Percentiles rank a stretch among this genome's conserved stretches.
These are phyloP conservation scores for Vicia villosa DNA, from an alignment of 306 rosid genomes.

Conservation along the genomic window DNA sequence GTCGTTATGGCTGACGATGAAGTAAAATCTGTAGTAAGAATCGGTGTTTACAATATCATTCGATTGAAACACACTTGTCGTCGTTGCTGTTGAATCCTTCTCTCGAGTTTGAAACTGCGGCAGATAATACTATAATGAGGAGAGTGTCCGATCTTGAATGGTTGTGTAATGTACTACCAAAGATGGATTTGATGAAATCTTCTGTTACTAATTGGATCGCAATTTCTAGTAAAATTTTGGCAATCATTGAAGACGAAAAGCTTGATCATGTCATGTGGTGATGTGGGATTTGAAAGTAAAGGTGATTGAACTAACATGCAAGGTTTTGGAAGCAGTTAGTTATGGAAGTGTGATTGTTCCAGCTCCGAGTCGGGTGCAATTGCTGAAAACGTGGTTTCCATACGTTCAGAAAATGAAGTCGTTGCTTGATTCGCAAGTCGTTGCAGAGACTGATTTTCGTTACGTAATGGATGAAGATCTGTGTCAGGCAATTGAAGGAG, in stretches of 20 bases:
- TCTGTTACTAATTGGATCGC: constrained; percentile 77
- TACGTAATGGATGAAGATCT: constrained; percentile 77
- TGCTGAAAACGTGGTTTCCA: constrained; percentile 85
- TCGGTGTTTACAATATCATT: constrained; percentile 59
- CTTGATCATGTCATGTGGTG: constrained; percentile 65
- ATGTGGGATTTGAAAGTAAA: constrained; percentile 88
- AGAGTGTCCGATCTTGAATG: constrained; percentile 86
- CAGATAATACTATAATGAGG: constrained; percentile 54
- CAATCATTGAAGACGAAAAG: constrained; percentile 63
- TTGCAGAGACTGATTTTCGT: constrained; percentile 54
- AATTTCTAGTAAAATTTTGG: constrained; percentile 57
- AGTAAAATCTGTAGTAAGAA: constrained; percentile 61
- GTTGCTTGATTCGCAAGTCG: constrained; percentile 58
- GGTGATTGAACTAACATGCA: constrained; percentile 74
- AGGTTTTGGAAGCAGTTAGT: constrained; percentile 93
- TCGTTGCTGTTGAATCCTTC: constrained; percentile 54
- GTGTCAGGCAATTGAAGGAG: constrained; percentile 83
- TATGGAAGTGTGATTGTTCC: constrained; percentile 87
- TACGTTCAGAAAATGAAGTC: constrained; percentile 85
- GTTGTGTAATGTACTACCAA: constrained; percentile 79
- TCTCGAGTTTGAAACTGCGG: constrained; percentile 42
- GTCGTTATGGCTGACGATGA: constrained; percentile 65
- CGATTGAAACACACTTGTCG: constrained; percentile 62
- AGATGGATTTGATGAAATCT: constrained; percentile 81
- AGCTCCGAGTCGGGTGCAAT: constrained; percentile 55